Conservation (phyloP, 768 basidiomycete species). For the Pulveroboletus sp. region DNA sequence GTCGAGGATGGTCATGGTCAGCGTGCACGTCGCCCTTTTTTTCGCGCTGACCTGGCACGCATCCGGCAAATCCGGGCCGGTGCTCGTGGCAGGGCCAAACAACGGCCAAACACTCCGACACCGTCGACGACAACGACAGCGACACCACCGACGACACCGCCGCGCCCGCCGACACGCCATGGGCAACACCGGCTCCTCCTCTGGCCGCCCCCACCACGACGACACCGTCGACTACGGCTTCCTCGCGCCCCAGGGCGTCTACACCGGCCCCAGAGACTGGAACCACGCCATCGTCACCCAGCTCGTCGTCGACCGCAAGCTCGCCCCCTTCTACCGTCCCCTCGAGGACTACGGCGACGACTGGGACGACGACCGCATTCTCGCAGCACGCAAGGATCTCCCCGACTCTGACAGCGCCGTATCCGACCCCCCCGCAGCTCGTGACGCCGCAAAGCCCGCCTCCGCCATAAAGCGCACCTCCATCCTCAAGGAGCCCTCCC, state of each 20-base stretch:
- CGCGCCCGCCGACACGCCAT: slow-evolving; percentile 37
- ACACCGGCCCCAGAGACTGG: slow-evolving; percentile 85
- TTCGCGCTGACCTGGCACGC: slow-evolving; percentile 6
- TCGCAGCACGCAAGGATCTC: slow-evolving; percentile 72
- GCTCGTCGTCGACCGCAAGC: slow-evolving; percentile 81
- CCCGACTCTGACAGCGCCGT: slow-evolving; percentile 50
- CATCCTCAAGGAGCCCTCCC: slow-evolving; percentile 60
- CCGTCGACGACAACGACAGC: slow-evolving; percentile 1
- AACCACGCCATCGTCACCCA: slow-evolving; percentile 84
- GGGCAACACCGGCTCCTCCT: slow-evolving; percentile 82
- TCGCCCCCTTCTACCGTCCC: slow-evolving; percentile 96
- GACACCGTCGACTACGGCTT: slow-evolving; percentile 82
- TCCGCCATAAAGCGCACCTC: slow-evolving; percentile 50
- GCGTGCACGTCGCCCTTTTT: background rate
- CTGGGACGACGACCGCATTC: slow-evolving; percentile 88
- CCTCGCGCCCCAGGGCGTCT: slow-evolving; percentile 82
- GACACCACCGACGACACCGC: slow-evolving; percentile 5
- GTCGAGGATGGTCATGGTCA: slow-evolving; percentile 46
- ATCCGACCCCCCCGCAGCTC: slow-evolving; percentile 30
- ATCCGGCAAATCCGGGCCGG: slow-evolving; percentile 4
- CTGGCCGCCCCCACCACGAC: slow-evolving; percentile 71
- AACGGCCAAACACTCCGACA: slow-evolving; percentile 18
- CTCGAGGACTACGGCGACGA: slow-evolving; percentile 88
- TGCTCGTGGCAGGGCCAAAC: slow-evolving; percentile 21
- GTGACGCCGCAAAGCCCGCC: slow-evolving; percentile 26